phyloP scores from a whole-genome alignment of 768 basidiomycete species.

The Fistulinella prunicolor region DNA sequence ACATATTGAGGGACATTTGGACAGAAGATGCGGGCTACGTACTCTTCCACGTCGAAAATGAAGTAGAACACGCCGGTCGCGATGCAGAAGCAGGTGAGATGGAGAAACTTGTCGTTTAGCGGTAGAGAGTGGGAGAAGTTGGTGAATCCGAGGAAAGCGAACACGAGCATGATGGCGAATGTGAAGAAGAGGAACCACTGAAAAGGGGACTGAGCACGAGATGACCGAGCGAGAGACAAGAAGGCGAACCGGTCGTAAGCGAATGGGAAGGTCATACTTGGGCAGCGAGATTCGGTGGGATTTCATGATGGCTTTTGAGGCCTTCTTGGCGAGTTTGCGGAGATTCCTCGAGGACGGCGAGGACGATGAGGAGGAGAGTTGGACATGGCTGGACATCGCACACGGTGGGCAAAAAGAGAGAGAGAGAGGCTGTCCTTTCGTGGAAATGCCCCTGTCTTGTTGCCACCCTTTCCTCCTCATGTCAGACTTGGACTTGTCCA shows the following conservation, averaged over 20 bases:
- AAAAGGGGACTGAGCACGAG: conserved; percentile 7
- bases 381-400: conserved; percentile 11
- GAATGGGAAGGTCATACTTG: conserved; percentile 66
- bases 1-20: not conserved
- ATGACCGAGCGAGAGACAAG: not conserved
- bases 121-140: conserved; percentile 62
- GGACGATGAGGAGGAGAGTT: conserved; percentile 9
- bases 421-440: not conserved
- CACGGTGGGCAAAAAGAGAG: not conserved
- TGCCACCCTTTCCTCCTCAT: conserved; percentile 10
- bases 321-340: conserved; percentile 40
- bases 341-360: conserved; percentile 13
- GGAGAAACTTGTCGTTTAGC: conserved; percentile 76
- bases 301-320: conserved; percentile 65
- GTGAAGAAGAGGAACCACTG: conserved; percentile 86
- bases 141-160: conserved; percentile 78
- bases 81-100: conserved; percentile 71
- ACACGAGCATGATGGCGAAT: conserved; percentile 57
- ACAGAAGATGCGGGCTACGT: conserved; percentile 26
- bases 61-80: conserved; percentile 85
- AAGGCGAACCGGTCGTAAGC: conserved; percentile 61
- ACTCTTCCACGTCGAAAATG: conserved; percentile 88
- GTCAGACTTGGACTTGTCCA: conserved; percentile 52
- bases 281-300: conserved; percentile 62
- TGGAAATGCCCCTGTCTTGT: conserved; percentile 7